Base-by-base conservation (phyloP, 2,329 filamentous ascomycete genomes). In the Berkeleyomyces basicola region DNA sequence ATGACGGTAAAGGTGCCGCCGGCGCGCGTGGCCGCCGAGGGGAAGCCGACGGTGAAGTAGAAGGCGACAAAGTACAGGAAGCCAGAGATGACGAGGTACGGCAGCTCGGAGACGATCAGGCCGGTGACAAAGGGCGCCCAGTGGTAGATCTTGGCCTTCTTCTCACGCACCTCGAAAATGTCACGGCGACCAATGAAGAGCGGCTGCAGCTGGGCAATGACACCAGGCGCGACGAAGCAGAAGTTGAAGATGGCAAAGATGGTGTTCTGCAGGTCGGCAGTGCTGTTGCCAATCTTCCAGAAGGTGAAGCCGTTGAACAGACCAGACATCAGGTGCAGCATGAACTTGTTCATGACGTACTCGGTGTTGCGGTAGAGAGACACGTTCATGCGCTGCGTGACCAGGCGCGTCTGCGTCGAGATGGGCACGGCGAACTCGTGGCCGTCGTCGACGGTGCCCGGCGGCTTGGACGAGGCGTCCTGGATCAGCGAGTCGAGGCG, bases 381-480 rank as follows among this genome's bases (percentile, higher is more conserved):
- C 0, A 81, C 69, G 67, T 82, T 83, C 72, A 78, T 81, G 37
- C 88, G 86, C 3, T 79, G 71, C 7, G 81, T 79, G 51, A 88
- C 86, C 61, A 86, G 76, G 66, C 77, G 80, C 49, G 84, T 73
- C 70, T 92, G 88, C 40, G 79, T 72, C 67, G 70, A 74, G 66
- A 90, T 80, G 0, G 85, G 78, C 5, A 82, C 84, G 0, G 88
- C 88, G 66, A 90, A 92, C 71, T 90, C 86, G 59, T 82, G 77
- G 65, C 82, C 86, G 61, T 79, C 75, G 33, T 77, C 74, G 64
- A 69, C 66, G 66, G 69, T 74, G 61, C 71, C 74, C 0, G 72
- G 70, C 1, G 76, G 71, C 66, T 74, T 76, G 16, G 74, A 65
- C 0, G 77, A 76, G 0, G 85, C 80, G 3, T 81, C 78, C 1